phyloP scores from a whole-genome alignment of 495 filamentous ascomycete species.

The Saxophila tyrrhenica region DNA sequence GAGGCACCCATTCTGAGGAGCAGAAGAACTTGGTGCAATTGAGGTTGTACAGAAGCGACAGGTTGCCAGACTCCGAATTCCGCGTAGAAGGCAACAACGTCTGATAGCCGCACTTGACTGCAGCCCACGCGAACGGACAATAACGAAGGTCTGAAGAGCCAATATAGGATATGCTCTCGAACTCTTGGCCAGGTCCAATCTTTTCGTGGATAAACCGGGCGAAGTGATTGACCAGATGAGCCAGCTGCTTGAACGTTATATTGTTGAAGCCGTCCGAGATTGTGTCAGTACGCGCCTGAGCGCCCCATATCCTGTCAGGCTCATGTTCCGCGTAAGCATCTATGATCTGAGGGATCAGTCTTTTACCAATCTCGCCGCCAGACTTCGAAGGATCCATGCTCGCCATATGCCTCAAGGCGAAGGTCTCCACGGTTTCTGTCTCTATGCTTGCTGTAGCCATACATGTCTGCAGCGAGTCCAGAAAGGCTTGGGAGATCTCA shows the following conservation, averaged over 20 bases:
- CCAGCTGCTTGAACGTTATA: not conserved
- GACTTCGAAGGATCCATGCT: not conserved
- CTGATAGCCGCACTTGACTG: conserved; percentile 3
- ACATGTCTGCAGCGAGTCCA: too few species aligned
- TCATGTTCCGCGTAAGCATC: not conserved
- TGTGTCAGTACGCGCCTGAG: not conserved
- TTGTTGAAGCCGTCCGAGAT: not conserved
- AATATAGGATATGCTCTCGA: not conserved
- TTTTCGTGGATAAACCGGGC: not conserved
- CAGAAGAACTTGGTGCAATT: not conserved
- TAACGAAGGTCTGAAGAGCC: not conserved
- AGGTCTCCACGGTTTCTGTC: not conserved
- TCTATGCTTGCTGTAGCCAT: not conserved
- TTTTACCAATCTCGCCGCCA: not conserved
- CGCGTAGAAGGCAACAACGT: not conserved
- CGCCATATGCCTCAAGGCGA: not conserved
- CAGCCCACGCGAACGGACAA: not conserved
- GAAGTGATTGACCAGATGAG: not conserved
- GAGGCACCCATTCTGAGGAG: not conserved
- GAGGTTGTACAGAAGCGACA: not conserved
- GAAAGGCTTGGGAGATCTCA: too few species aligned
- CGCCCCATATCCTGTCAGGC: not conserved
- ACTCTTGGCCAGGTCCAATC: not conserved
- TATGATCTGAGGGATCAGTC: not conserved
- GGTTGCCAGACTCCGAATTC: not conserved